A percentile compares a stretch with the other conserved stretches of the same genome.
Conservation (phyloP, 164 flowering plant genomes). For the Annona squamosa region DNA sequence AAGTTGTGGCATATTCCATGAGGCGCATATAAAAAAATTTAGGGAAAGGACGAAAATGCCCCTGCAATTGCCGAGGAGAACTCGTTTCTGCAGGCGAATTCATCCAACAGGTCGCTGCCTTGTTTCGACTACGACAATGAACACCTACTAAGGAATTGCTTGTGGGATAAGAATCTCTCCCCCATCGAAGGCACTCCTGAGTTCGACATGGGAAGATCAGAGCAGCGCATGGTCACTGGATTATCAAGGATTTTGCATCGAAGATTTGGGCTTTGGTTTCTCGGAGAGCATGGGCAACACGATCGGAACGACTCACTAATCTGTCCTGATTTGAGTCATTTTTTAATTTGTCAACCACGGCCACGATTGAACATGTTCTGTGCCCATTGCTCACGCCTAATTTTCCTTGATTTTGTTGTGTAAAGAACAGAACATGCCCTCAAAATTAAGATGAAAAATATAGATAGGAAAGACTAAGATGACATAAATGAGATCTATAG, state of each 20-base stretch:
- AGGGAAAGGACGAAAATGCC: too few species aligned
- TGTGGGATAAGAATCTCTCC: constrained; percentile 34
- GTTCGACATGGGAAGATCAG: constrained; percentile 37
- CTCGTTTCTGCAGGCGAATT: constrained; percentile 32
- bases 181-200: constrained; percentile 34
- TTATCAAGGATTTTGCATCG: constrained; percentile 66
- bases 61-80: constrained; percentile 19
- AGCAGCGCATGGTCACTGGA: constrained; percentile 47
- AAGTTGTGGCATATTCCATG: too few species aligned
- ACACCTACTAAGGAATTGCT: constrained; percentile 36
- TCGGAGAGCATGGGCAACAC: constrained; percentile 22
- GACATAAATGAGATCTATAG: not conserved
- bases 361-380: not conserved
- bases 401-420: not conserved
- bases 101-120: constrained; percentile 24
- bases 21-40: too few species aligned
- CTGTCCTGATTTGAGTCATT: not conserved
- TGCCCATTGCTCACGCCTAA: not conserved
- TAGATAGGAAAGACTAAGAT: not conserved
- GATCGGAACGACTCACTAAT: constrained; percentile 22
- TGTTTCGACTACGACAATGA: constrained; percentile 27
- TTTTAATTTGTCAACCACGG: not conserved
- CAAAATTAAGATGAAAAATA: too few species aligned
- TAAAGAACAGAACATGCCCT: not conserved
- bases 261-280: constrained; percentile 58